Evolutionary conservation across 1,284 basidiomycete genomes (phyloP).

Genomic region (Tylopilus sp.): DNA sequence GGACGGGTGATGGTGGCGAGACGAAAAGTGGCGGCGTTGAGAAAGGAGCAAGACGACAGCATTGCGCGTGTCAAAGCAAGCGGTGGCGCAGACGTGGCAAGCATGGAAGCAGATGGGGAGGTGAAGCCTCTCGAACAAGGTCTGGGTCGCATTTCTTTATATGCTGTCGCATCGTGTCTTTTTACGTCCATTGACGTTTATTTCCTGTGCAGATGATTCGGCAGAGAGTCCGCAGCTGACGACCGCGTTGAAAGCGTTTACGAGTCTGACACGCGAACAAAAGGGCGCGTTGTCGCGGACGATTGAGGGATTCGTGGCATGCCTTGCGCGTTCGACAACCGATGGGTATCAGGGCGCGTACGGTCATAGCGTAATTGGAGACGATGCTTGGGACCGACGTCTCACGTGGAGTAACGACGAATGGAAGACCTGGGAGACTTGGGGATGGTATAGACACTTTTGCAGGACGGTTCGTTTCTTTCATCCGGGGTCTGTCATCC

Average conservation of each 20-base stretch:
- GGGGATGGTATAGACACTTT: constrained; percentile 91
- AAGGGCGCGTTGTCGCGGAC: constrained; percentile 74
- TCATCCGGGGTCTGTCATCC: neutral
- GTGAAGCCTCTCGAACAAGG: constrained; percentile 55
- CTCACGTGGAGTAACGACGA: constrained; percentile 73
- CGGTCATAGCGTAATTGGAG: constrained; percentile 62
- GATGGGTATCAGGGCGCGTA: constrained; percentile 57
- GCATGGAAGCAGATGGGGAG: constrained; percentile 81
- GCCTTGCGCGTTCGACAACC: constrained; percentile 59
- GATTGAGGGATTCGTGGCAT: constrained; percentile 77
- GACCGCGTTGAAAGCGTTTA: constrained; percentile 77
- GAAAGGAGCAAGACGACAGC: constrained; percentile 90
- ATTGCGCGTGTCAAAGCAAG: constrained; percentile 79
- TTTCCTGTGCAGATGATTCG: constrained; percentile 53
- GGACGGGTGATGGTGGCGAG: constrained; percentile 84
- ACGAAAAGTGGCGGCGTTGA: constrained; percentile 75
- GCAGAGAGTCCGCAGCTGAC: constrained; percentile 75
- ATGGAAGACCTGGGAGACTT: constrained; percentile 87
- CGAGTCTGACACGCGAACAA: constrained; percentile 78
- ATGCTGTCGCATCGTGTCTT: neutral
- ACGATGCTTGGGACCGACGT: constrained; percentile 77
- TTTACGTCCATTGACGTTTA: neutral
- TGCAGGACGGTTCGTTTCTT: constrained; percentile 74
- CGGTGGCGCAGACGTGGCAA: constrained; percentile 52
- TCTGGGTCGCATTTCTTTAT: neutral